Conservation (phyloP, 805 yeast species). For the Candida anglica region DNA sequence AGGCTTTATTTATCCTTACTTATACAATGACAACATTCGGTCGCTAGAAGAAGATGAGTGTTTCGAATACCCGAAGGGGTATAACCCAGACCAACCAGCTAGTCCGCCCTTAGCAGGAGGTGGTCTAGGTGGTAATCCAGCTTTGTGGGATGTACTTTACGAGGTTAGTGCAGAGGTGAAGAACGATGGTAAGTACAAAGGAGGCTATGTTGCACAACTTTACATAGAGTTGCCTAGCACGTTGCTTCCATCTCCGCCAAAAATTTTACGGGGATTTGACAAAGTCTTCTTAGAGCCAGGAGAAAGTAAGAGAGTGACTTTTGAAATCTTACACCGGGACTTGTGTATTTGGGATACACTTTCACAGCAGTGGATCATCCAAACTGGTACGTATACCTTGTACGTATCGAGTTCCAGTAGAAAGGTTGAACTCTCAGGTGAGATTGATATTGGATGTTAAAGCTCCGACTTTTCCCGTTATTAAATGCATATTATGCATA, state of each 20-base stretch:
- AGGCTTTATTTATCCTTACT: conserved; percentile 54
- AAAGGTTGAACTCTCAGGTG: conserved; percentile 44
- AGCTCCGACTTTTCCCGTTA: background rate
- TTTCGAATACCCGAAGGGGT: conserved; percentile 37
- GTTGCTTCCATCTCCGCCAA: conserved; percentile 47
- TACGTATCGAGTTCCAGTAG: conserved; percentile 49
- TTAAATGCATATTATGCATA: too few relatives aligned
- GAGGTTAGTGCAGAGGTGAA: conserved; percentile 42
- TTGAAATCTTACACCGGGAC: conserved; percentile 49
- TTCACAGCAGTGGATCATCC: conserved; percentile 56
- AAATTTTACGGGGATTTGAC: conserved; percentile 54
- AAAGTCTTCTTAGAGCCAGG: conserved; percentile 47
- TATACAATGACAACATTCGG: conserved; percentile 33
- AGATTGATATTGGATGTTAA: conserved; percentile 34
- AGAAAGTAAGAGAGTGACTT: conserved; percentile 29
- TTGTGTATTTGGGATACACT: conserved; percentile 53
- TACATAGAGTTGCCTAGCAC: conserved; percentile 50
- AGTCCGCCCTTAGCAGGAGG: conserved; percentile 44
- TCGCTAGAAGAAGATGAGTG: conserved; percentile 31
- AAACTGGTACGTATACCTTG: conserved; percentile 50
- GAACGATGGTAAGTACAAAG: conserved; percentile 44
- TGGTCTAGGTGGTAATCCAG: conserved; percentile 58
- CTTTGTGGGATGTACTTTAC: conserved; percentile 51
- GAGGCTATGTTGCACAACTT: conserved; percentile 49
- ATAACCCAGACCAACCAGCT: conserved; percentile 28